A percentile compares a stretch with the other conserved stretches of the same genome.
Conservation (phyloP, 192 early-diverging fungal genomes). For the Umbelopsis isabellina region DNA sequence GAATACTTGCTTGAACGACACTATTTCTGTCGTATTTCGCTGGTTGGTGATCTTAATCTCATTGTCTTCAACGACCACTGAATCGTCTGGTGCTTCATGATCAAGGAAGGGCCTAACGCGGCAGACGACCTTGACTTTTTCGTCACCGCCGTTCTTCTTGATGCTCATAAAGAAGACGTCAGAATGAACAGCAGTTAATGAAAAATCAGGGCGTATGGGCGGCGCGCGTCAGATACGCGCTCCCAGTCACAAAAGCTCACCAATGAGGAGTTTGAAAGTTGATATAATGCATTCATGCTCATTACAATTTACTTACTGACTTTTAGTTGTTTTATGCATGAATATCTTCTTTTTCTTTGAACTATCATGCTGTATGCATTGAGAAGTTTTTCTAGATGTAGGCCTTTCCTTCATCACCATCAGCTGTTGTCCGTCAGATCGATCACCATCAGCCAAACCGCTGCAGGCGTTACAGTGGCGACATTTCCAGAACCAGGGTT, state of each 20-base stretch:
- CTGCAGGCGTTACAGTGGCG: constrained; percentile 6
- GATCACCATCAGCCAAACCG: background rate
- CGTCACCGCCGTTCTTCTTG: constrained; percentile 2
- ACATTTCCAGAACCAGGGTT: background rate
- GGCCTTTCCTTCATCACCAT: background rate
- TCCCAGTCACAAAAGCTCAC: background rate
- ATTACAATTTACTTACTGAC: background rate
- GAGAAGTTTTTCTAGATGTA: background rate
- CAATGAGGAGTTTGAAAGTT: no score
- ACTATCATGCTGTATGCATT: background rate
- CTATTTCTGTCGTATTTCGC: constrained; percentile 51
- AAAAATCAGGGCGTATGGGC: no score
- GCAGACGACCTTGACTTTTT: constrained; percentile 64
- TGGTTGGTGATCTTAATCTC: constrained; percentile 57
- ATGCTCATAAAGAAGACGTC: constrained; percentile 2
- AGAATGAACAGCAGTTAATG: no score
- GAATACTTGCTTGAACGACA: constrained; percentile 36
- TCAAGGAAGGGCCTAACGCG: constrained; percentile 64
- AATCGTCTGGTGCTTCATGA: constrained; percentile 52
- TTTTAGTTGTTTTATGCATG: background rate
- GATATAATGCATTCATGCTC: background rate
- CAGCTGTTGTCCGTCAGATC: background rate
- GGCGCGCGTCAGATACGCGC: background rate
- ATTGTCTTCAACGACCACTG: constrained; percentile 42
- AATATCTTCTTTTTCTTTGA: background rate